These are phyloP conservation scores for Geranium brycei DNA, from an alignment of 345 rosid genomes.

Conservation along the genomic window DNA sequence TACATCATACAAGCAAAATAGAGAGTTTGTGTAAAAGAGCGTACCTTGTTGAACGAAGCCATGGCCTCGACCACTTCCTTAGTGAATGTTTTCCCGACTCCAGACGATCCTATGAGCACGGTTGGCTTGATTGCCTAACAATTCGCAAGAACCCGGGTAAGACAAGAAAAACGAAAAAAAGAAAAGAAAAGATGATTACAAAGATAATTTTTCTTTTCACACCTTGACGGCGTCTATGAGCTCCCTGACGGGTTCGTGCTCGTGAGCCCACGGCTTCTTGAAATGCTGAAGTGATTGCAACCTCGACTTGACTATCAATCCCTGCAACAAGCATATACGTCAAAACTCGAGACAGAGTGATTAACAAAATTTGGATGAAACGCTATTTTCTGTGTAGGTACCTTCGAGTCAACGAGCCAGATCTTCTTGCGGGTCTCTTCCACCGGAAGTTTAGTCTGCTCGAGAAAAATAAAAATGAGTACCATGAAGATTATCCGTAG, in stretches of 20 bases:
- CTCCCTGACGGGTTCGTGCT: constrained; percentile 56
- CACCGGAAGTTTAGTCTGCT: constrained; percentile 43
- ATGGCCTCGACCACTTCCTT: constrained; percentile 81
- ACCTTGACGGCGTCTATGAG: constrained; percentile 75
- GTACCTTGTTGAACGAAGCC: constrained; percentile 70
- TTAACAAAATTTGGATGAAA: not conserved
- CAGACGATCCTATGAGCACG: constrained; percentile 85
- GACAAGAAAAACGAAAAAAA: not conserved
- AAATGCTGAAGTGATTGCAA: constrained; percentile 78
- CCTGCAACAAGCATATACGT: constrained; percentile 29
- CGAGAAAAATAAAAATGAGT: constrained; percentile 12
- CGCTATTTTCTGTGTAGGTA: constrained; percentile 12
- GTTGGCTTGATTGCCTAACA: constrained; percentile 81
- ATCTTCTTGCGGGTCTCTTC: constrained; percentile 77
- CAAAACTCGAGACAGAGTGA: not conserved
- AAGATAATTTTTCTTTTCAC: constrained; percentile 5
- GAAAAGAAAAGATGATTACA: not conserved
- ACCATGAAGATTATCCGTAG: constrained; percentile 10
- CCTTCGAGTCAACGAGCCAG: constrained; percentile 98
- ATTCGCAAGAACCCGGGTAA: constrained; percentile 1
- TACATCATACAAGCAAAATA: too few species aligned
- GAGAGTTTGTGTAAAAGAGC: constrained; percentile 7
- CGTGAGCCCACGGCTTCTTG: constrained; percentile 94
- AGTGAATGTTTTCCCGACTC: constrained; percentile 83
- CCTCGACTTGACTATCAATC: constrained; percentile 65